phyloP scores from a whole-genome alignment of 768 basidiomycete genomes.

The Cubamyces sp. region DNA sequence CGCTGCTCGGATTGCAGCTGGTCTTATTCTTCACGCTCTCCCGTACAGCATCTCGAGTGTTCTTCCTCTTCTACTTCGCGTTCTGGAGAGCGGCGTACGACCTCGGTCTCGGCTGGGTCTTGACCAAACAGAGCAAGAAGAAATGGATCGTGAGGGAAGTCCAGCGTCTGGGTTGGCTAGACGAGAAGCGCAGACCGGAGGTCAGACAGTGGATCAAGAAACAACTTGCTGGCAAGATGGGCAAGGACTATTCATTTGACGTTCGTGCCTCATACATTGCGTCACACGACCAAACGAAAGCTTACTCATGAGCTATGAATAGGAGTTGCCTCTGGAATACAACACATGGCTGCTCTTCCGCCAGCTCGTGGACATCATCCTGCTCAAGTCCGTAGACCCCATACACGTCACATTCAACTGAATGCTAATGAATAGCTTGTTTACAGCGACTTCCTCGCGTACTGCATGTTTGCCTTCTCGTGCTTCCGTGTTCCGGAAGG shows the following conservation, averaged over 20 bases:
- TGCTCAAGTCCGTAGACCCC: constrained; percentile 76
- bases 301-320: constrained; percentile 12
- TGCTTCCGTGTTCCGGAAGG: constrained; percentile 86
- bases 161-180: constrained; percentile 86
- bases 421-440: neutral
- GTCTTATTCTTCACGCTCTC: constrained; percentile 73
- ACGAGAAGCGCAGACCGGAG: constrained; percentile 61
- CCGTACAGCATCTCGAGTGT: constrained; percentile 52
- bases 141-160: constrained; percentile 90
- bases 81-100: constrained; percentile 95
- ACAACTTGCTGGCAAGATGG: constrained; percentile 92
- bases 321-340: constrained; percentile 92
- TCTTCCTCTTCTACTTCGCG: constrained; percentile 90
- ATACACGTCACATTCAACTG: neutral
- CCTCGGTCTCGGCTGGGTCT: constrained; percentile 89
- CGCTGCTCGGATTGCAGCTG: constrained; percentile 76
- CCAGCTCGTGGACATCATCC: constrained; percentile 93
- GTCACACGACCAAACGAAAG: constrained; percentile 19
- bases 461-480: constrained; percentile 93
- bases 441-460: constrained; percentile 87
- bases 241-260: constrained; percentile 90
- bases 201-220: constrained; percentile 82
- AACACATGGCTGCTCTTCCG: constrained; percentile 97
- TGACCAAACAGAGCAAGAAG: constrained; percentile 94
- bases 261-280: constrained; percentile 46